Evolutionary conservation across 2,329 filamentous ascomycete species (phyloP).

Genomic region (Ophiostoma sp.): DNA sequence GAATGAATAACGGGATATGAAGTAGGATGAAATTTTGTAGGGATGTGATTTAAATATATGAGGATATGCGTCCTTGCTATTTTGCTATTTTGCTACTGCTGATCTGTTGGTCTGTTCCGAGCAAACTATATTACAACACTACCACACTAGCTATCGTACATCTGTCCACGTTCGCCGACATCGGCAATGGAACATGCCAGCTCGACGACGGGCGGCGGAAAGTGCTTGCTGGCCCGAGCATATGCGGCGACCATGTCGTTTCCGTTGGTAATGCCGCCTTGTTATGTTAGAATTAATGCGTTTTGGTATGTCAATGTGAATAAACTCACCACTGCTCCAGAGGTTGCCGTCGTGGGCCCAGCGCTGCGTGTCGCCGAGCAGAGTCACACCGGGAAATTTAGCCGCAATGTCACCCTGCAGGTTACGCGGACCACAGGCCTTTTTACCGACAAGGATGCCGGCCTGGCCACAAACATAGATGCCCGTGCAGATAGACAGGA

Average conservation of each 20-base stretch:
- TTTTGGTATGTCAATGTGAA: not conserved
- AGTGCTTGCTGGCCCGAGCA: not conserved
- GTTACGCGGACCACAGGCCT: not conserved
- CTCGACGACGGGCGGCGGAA: not conserved
- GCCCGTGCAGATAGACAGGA: not conserved
- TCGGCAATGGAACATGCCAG: not conserved
- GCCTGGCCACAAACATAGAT: not conserved
- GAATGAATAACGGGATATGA: too few species aligned
- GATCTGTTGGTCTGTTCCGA: too few species aligned
- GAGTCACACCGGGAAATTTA: not conserved
- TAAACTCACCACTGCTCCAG: constrained; percentile 1
- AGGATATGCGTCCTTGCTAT: too few species aligned
- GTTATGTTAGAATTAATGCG: not conserved
- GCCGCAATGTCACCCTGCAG: not conserved
- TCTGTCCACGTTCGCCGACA: not conserved
- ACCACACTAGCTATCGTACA: not conserved
- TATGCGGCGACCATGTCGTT: not conserved
- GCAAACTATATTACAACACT: too few species aligned
- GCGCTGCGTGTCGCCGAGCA: not conserved
- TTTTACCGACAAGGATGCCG: not conserved
- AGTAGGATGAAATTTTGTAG: too few species aligned
- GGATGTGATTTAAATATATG: too few species aligned
- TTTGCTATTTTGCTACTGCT: too few species aligned
- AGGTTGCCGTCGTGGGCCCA: constrained; percentile 6
- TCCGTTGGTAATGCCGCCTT: not conserved